Evolutionary conservation across 2,329 filamentous ascomycete species (phyloP).

Genomic region (Aspergillus fumigatiaffinis): DNA sequence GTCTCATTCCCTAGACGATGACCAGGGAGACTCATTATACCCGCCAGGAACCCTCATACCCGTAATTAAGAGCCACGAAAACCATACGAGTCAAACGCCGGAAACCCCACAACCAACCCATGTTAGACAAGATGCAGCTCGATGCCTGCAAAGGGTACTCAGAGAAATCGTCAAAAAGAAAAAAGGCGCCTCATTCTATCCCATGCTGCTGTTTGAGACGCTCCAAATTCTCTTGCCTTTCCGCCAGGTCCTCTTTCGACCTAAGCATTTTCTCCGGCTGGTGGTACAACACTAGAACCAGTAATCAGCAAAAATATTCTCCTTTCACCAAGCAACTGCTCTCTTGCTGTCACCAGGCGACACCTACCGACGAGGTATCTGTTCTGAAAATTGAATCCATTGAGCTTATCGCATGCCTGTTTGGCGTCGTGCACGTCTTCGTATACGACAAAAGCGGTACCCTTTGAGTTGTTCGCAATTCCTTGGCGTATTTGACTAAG

Average conservation of each 20-base stretch:
- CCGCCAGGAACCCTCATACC: slow-evolving; percentile 25
- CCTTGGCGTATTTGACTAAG: slow-evolving; percentile 94
- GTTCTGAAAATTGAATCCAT: slow-evolving; percentile 99
- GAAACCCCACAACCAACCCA: slow-evolving; percentile 38
- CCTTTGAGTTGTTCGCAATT: slow-evolving; percentile 95
- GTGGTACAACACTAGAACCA: slow-evolving; percentile 61
- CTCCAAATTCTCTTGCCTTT: slow-evolving; percentile 95
- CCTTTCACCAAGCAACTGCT: neutral
- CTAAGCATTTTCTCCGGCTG: slow-evolving; percentile 76
- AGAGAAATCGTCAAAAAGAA: slow-evolving; percentile 26
- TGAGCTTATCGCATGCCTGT: slow-evolving; percentile 97
- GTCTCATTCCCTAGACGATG: slow-evolving; percentile 14
- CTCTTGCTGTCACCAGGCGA: neutral
- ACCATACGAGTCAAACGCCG: slow-evolving; percentile 37
- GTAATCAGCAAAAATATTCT: neutral
- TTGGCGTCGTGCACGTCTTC: slow-evolving; percentile 99
- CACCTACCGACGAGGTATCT: slow-evolving; percentile 92
- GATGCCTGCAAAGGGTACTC: slow-evolving; percentile 31
- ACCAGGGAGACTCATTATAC: slow-evolving; percentile 22
- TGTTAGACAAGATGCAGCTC: slow-evolving; percentile 29
- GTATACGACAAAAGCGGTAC: slow-evolving; percentile 98
- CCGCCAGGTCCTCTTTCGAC: slow-evolving; percentile 89
- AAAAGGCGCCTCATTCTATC: slow-evolving; percentile 72
- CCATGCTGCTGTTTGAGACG: slow-evolving; percentile 96
- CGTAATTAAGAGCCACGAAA: slow-evolving; percentile 29